A percentile compares a stretch with the other conserved stretches of the same genome.
Evolutionary conservation across 345 rosid species (phyloP).

Genomic region (Rhizophora apiculata): DNA sequence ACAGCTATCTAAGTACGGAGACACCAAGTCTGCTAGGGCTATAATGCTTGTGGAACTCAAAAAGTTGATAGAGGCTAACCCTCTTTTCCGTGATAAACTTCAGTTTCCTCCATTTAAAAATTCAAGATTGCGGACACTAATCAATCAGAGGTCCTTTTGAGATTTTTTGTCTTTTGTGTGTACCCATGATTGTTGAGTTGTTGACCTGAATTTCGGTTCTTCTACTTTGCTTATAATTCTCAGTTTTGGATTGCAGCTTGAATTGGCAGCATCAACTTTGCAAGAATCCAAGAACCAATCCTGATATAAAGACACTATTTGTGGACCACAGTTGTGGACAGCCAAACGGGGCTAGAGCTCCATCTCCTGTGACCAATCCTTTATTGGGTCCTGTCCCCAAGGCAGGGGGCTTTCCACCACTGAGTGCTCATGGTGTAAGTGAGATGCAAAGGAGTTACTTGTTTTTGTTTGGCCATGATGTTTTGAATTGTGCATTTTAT

Average conservation of each 20-base stretch:
- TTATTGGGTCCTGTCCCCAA: conserved; percentile 70
- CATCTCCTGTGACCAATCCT: conserved; percentile 61
- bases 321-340: conserved; percentile 46
- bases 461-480: neutral
- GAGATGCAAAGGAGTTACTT: neutral
- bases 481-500: conserved; percentile 16
- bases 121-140: conserved; percentile 73
- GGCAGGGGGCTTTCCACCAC: conserved; percentile 60
- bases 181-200: neutral
- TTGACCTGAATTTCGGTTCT: neutral
- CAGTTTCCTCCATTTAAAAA: conserved; percentile 77
- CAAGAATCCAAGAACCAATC: conserved; percentile 86
- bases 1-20: conserved; percentile 82
- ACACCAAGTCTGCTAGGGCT: conserved; percentile 76
- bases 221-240: neutral
- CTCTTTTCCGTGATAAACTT: conserved; percentile 86
- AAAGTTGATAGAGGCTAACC: conserved; percentile 80
- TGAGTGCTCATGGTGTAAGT: conserved; percentile 77
- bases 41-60: conserved; percentile 81
- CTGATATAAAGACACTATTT: conserved; percentile 88
- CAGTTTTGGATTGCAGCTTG: conserved; percentile 44
- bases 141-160: conserved; percentile 65
- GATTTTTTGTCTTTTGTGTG: neutral
- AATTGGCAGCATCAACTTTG: conserved; percentile 98
- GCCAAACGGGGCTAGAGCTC: conserved; percentile 71